phyloP scores from a whole-genome alignment of 768 basidiomycete species.

The Strobilomyces echinocephalus region DNA sequence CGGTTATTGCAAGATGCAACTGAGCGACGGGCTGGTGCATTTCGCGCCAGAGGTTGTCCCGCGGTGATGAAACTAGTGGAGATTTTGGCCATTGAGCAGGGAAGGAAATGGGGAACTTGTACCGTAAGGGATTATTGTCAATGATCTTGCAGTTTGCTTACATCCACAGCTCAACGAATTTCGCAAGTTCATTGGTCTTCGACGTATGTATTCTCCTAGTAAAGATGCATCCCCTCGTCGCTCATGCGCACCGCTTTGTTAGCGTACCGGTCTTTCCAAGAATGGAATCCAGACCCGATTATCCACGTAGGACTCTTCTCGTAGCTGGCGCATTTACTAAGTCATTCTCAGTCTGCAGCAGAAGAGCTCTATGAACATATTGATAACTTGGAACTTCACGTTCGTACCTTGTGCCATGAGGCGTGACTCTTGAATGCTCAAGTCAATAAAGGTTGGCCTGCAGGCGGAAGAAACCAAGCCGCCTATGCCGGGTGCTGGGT shows the following conservation, averaged over 20 bases:
- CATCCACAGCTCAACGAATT: constrained; percentile 59
- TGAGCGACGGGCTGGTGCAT: constrained; percentile 54
- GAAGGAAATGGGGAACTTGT: constrained; percentile 66
- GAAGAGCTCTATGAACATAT: constrained; percentile 63
- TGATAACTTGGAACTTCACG: constrained; percentile 77
- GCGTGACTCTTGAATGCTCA: not conserved
- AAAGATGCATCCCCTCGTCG: not conserved
- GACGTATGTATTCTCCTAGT: constrained; percentile 40
- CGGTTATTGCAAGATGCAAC: constrained; percentile 59
- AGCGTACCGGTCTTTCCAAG: constrained; percentile 62
- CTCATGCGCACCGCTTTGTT: constrained; percentile 15
- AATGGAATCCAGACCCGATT: constrained; percentile 64
- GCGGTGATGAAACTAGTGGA: constrained; percentile 63
- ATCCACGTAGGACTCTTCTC: constrained; percentile 43
- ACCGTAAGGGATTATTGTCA: constrained; percentile 41
- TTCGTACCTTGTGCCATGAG: constrained; percentile 27
- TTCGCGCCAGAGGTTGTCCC: constrained; percentile 66
- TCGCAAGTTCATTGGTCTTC: constrained; percentile 64
- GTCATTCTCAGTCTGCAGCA: constrained; percentile 48
- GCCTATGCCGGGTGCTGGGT: constrained; percentile 62
- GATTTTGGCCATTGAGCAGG: constrained; percentile 62
- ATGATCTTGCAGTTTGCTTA: not conserved
- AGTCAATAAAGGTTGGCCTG: constrained; percentile 46
- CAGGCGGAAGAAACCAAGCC: constrained; percentile 70
- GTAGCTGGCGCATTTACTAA: not conserved